phyloP scores from a whole-genome alignment of 2,329 filamentous ascomycete genomes.

The Colletotrichum gloeosporioides region DNA sequence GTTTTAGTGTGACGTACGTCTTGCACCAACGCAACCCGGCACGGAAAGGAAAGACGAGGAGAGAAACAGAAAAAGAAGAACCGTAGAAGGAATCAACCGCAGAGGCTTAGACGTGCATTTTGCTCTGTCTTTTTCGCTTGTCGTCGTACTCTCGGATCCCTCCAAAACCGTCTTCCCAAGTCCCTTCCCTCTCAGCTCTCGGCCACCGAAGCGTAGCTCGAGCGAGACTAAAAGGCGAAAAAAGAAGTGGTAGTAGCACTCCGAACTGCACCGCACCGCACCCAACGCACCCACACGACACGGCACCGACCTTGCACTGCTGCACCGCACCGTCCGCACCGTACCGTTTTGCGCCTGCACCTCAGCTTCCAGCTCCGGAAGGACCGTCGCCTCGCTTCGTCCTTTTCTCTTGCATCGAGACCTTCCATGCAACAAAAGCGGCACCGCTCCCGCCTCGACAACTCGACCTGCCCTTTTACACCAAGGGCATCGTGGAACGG shows the following conservation, averaged over 20 bases:
- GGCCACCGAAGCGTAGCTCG: constrained; percentile 21
- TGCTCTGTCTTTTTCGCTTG: background rate
- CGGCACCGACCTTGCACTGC: constrained; percentile 14
- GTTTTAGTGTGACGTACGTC: constrained; percentile 1
- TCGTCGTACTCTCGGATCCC: constrained; percentile 14
- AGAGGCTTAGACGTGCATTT: background rate
- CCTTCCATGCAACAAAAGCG: constrained; percentile 19
- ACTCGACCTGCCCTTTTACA: background rate
- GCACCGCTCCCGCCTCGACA: constrained; percentile 6
- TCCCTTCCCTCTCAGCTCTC: background rate
- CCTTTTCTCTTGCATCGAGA: background rate
- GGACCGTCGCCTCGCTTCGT: background rate
- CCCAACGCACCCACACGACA: background rate
- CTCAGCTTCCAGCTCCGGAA: background rate
- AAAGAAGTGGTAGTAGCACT: constrained; percentile 9
- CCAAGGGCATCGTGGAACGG: constrained; percentile 16
- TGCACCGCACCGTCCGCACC: constrained; percentile 8
- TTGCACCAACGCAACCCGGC: background rate
- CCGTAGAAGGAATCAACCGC: background rate
- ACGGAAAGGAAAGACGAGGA: background rate
- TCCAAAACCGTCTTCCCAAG: background rate
- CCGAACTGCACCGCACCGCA: constrained; percentile 11
- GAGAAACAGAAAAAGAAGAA: background rate
- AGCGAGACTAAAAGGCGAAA: constrained; percentile 8
- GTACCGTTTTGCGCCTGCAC: background rate